Conservation (phyloP, 164 flowering plant genomes). For the Kingdonia uniflora region DNA sequence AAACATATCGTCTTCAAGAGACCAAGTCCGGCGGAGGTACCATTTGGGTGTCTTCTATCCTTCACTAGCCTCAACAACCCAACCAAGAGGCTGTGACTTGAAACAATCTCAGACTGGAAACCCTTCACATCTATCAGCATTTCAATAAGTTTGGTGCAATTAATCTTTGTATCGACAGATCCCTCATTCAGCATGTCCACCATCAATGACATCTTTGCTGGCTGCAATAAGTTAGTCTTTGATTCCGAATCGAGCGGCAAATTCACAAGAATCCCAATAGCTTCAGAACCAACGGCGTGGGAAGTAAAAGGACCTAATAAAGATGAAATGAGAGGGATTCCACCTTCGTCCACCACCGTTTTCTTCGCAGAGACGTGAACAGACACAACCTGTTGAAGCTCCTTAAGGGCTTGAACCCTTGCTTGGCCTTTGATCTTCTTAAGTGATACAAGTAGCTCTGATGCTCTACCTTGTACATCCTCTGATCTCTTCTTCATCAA, state of each 20-base stretch:
- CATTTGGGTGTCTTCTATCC: conserved; percentile 54
- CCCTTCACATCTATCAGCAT: conserved; percentile 56
- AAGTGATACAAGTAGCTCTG: conserved; percentile 56
- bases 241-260: conserved; percentile 60
- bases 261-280: conserved; percentile 59
- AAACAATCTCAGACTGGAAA: conserved; percentile 44
- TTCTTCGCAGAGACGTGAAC: conserved; percentile 53
- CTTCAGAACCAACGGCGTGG: conserved; percentile 82
- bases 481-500: conserved; percentile 69
- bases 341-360: conserved; percentile 55
- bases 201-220: conserved; percentile 64
- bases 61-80: conserved; percentile 79
- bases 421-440: conserved; percentile 78
- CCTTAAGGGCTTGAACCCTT: conserved; percentile 70
- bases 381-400: conserved; percentile 44
- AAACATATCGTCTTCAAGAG: conserved; percentile 48
- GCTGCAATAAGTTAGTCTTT: conserved; percentile 54
- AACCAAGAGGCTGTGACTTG: conserved; percentile 66
- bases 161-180: conserved; percentile 67
- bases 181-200: conserved; percentile 90
- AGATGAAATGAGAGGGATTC: conserved; percentile 46
- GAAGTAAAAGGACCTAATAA: conserved; percentile 80
- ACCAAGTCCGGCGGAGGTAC: conserved; percentile 52
- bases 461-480: conserved; percentile 70
- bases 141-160: conserved; percentile 54